Evolutionary conservation across 768 basidiomycete species (phyloP).

Genomic region (Rhizopogon vesiculosus): DNA sequence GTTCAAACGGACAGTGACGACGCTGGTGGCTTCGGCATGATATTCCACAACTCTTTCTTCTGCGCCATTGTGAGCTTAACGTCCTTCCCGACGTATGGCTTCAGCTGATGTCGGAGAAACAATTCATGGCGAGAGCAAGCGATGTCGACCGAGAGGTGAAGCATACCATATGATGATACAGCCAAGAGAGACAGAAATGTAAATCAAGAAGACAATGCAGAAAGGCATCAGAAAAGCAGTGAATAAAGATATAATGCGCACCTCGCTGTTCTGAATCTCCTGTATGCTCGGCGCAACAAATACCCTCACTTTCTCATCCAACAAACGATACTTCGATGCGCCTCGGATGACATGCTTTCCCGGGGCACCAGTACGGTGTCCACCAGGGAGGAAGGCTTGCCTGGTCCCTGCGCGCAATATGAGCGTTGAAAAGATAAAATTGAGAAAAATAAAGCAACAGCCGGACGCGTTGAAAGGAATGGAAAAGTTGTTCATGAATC

Average conservation of each 20-base stretch:
- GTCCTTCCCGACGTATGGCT: constrained; percentile 2
- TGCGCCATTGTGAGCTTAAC: not conserved
- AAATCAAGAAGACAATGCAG: not conserved
- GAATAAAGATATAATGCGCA: constrained; percentile 28
- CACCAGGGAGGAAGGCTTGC: constrained; percentile 79
- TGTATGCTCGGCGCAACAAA: constrained; percentile 77
- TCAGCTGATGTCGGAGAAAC: not conserved
- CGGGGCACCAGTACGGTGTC: constrained; percentile 83
- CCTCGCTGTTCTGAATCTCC: constrained; percentile 53
- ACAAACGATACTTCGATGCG: constrained; percentile 73
- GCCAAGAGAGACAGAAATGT: not conserved
- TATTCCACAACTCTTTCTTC: constrained; percentile 1
- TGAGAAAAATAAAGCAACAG: not conserved
- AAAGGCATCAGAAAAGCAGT: not conserved
- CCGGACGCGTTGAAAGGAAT: not conserved
- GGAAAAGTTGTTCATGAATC: not conserved
- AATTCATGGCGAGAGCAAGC: not conserved
- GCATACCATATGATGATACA: not conserved
- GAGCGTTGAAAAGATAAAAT: not conserved
- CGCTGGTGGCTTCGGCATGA: not conserved
- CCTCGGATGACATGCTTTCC: constrained; percentile 79
- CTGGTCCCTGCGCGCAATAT: constrained; percentile 59
- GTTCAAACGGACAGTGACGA: not conserved
- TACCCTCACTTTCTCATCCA: constrained; percentile 80
- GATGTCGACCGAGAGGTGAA: too few species aligned